phyloP scores from a whole-genome alignment of 305 asterid genomes.

The Plantago coronopus region DNA sequence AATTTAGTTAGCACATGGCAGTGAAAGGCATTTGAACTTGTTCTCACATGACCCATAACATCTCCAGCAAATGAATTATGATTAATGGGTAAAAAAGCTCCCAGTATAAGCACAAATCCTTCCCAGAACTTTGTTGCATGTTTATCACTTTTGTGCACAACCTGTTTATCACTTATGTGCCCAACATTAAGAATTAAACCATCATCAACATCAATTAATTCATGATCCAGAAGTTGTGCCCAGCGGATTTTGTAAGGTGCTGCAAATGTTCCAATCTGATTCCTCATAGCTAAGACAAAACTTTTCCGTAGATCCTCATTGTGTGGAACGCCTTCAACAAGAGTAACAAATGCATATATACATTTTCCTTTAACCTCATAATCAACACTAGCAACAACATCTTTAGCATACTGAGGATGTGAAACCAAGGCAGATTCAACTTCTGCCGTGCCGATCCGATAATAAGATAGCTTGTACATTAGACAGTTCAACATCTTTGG shows the following conservation, averaged over 20 bases:
- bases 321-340: constrained; percentile 88
- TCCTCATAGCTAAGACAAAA: constrained; percentile 67
- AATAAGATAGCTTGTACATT: constrained; percentile 94
- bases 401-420: constrained; percentile 92
- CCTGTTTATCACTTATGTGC: no score
- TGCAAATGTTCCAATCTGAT: constrained; percentile 96
- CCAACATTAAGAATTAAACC: no score
- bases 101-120: no score
- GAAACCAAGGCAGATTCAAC: constrained; percentile 99
- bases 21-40: no score
- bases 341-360: constrained; percentile 87
- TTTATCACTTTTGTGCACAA: no score
- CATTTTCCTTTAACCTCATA: constrained; percentile 99
- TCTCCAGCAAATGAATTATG: no score
- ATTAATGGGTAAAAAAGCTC: no score
- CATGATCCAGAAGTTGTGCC: no score
- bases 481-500: constrained; percentile 98
- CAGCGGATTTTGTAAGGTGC: constrained; percentile 91
- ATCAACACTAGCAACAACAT: constrained; percentile 97
- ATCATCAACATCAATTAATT: no score
- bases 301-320: constrained; percentile 82
- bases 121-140: no score
- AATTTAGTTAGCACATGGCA: no score
- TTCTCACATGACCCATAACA: no score
- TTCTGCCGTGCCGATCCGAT: constrained; percentile 96